Evolutionary conservation across 768 basidiomycete species (phyloP).

Genomic region (Mycena belliarum): DNA sequence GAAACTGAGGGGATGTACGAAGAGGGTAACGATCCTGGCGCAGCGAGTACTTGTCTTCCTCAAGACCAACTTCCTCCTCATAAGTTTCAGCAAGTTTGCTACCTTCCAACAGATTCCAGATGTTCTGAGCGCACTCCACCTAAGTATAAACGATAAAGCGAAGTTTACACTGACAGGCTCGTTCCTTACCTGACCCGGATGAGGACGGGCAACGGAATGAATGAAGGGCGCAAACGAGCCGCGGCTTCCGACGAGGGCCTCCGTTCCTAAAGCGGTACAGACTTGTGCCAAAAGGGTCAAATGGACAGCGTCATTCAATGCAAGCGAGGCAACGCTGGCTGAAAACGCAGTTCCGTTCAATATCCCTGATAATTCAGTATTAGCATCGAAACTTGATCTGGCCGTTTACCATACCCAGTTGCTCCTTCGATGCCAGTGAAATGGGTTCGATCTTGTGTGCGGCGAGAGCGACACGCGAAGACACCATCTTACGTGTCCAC

Average conservation of each 20-base stretch:
- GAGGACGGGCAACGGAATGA: constrained; percentile 71
- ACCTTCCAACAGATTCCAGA: constrained; percentile 61
- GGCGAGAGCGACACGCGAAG: constrained; percentile 53
- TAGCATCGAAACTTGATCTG: not conserved
- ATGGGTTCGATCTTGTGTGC: constrained; percentile 59
- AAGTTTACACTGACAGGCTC: not conserved
- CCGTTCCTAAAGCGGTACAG: constrained; percentile 78
- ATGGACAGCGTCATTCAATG: constrained; percentile 68
- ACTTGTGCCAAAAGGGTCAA: constrained; percentile 64
- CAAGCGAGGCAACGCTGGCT: constrained; percentile 71
- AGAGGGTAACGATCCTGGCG: constrained; percentile 76
- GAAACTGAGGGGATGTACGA: constrained; percentile 72
- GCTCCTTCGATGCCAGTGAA: constrained; percentile 64
- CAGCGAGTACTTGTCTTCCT: constrained; percentile 66
- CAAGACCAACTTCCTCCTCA: constrained; percentile 65
- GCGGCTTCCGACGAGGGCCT: constrained; percentile 68
- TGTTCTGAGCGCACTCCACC: constrained; percentile 66
- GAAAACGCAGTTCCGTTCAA: constrained; percentile 79
- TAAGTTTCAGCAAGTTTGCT: constrained; percentile 58
- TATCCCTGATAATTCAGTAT: constrained; percentile 30
- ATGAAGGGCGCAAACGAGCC: constrained; percentile 72
- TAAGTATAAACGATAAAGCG: constrained; percentile 21
- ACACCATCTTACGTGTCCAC: constrained; percentile 49
- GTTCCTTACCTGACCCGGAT: constrained; percentile 68
- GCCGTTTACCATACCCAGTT: constrained; percentile 41